Base-by-base conservation (phyloP, 2,329 filamentous ascomycete genomes). In the Corinectria fuckeliana region DNA sequence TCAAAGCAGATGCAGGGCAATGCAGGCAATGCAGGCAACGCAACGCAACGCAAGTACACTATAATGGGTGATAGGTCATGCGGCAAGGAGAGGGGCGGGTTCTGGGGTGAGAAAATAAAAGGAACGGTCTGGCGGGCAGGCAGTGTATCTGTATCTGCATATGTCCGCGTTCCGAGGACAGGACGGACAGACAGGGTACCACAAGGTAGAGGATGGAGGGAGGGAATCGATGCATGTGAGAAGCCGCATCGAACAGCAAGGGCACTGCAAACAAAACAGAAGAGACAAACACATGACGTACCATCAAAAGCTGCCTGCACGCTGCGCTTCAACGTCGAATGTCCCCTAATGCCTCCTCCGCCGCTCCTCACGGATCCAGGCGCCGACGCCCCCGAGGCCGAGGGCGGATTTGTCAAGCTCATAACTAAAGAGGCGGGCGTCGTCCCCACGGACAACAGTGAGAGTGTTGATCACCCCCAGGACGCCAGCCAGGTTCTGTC, bases 281-380 rank as follows among this genome's bases (percentile, higher is more conserved):
- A 51, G 41, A 64, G 34, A 59, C 54, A 51, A 28, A n/a, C 20
- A 51, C 36, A 60, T 63, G 11, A 73, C 79, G 69, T 79, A 86
- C 85, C 85, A 76, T 88, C 84, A 77, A 88, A 87, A 34, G 83
- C 81, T 61, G 84, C 80, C 73, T 87, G 85, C 55, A 85, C 83
- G 66, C 80, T 85, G 70, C 85, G 80, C 77, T 88, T 88, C 54
- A 86, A 36, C 41, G 55, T 74, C 25, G 76, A 77, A 67, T 62
- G 63, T 34, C 66, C 71, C 69, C 69, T 69, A 49, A 58, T 64
- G 48, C 56, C 54, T 50, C 59, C 59, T 25, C 56, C 60, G 14
- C 75, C 74, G 47, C 76, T 72, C 59, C 79, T 79, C 42, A 69
- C 78, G 56, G 82, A 83, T 38, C 77, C 77, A 52, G 82, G 79